phyloP scores from a whole-genome alignment of 2,329 filamentous ascomycete genomes.

The Fusarium denticulatum region DNA sequence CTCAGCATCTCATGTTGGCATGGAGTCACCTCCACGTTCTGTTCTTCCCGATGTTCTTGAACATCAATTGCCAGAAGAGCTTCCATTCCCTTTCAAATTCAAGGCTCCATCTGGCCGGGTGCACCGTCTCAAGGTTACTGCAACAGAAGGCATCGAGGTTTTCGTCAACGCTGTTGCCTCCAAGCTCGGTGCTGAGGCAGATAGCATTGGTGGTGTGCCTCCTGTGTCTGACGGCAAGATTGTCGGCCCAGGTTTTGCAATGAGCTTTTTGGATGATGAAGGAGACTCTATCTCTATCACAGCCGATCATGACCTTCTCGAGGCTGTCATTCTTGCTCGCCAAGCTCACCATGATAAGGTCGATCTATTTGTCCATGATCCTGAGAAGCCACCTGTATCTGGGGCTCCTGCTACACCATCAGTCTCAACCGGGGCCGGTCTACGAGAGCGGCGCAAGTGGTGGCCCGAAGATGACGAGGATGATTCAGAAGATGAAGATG shows the following conservation, averaged over 20 bases:
- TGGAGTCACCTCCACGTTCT: slow-evolving; percentile 79
- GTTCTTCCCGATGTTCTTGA: slow-evolving; percentile 62
- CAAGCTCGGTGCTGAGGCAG: slow-evolving; percentile 87
- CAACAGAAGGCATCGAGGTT: slow-evolving; percentile 81
- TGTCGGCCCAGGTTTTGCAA: slow-evolving; percentile 80
- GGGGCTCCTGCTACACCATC: slow-evolving; percentile 59
- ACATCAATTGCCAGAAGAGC: slow-evolving; percentile 69
- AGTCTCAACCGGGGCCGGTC: slow-evolving; percentile 56
- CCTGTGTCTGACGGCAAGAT: slow-evolving; percentile 82
- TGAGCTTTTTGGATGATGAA: slow-evolving; percentile 97
- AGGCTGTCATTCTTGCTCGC: slow-evolving; percentile 86
- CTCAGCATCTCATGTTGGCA: slow-evolving; percentile 91
- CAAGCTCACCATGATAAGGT: slow-evolving; percentile 87
- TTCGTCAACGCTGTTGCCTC: slow-evolving; percentile 80
- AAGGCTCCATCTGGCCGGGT: slow-evolving; percentile 96
- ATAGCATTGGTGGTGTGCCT: slow-evolving; percentile 83
- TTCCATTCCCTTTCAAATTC: slow-evolving; percentile 98
- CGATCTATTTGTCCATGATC: slow-evolving; percentile 95
- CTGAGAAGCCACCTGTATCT: slow-evolving; percentile 84
- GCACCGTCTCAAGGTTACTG: slow-evolving; percentile 86
- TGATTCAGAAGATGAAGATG: slow-evolving; percentile 62
- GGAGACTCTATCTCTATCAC: slow-evolving; percentile 97
- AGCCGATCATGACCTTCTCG: slow-evolving; percentile 89
- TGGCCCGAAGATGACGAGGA: slow-evolving; percentile 66
- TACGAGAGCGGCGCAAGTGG: slow-evolving; percentile 66